phyloP scores from a whole-genome alignment of 176 grass and related monocot genomes.

The Eleusine coracana region DNA sequence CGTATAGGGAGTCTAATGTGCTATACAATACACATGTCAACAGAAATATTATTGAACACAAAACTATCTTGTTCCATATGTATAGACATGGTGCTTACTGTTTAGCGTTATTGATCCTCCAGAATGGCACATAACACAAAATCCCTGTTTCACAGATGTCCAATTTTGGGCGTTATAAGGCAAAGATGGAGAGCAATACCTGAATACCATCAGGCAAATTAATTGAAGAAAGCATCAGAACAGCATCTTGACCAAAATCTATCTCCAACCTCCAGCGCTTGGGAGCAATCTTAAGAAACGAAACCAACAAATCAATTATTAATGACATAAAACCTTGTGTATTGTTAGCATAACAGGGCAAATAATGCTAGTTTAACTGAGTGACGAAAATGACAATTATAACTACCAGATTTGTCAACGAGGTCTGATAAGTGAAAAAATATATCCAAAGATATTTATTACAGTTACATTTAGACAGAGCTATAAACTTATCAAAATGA shows the following conservation, averaged over 20 bases:
- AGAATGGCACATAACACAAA: neutral
- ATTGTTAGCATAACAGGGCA: neutral
- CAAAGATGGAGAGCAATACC: conserved; percentile 49
- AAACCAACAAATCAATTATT: conserved; percentile 32
- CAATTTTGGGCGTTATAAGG: neutral
- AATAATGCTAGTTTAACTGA: neutral
- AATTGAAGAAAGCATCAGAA: conserved; percentile 97
- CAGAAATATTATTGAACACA: neutral
- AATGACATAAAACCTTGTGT: neutral
- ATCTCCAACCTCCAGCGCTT: conserved; percentile 94
- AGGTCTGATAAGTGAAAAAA: neutral
- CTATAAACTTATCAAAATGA: neutral
- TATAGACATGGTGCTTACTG: neutral
- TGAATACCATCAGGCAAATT: conserved; percentile 95
- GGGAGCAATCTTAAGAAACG: conserved; percentile 62
- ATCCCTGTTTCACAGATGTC: neutral
- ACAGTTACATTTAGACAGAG: neutral
- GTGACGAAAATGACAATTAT: neutral
- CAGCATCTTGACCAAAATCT: conserved; percentile 91
- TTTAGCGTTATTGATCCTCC: neutral
- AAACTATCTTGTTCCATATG: neutral
- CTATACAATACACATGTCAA: neutral
- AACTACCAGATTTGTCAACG: conserved; percentile 19
- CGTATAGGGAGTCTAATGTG: neutral
- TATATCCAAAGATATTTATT: neutral